Conservation (phyloP, 805 yeast species). For the Saccharomycopsis sp. region DNA sequence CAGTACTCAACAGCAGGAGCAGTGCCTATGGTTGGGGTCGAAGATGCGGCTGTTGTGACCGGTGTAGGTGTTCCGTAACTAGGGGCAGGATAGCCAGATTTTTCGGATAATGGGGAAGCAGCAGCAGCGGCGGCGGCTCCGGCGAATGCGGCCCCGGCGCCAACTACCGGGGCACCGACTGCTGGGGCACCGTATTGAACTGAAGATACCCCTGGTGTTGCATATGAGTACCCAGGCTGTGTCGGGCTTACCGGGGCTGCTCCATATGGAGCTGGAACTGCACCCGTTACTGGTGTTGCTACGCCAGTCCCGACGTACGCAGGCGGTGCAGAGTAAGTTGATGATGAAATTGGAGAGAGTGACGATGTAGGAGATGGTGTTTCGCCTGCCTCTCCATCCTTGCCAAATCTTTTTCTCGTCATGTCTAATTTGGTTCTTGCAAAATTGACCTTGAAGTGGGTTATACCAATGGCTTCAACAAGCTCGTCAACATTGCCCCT, state of each 20-base stretch:
- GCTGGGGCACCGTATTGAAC: constrained; percentile 22
- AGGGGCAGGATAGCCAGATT: constrained; percentile 2
- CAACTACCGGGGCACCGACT: constrained; percentile 1
- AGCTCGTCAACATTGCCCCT: constrained; percentile 88
- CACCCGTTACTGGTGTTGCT: constrained; percentile 23
- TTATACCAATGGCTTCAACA: constrained; percentile 80
- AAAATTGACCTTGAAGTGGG: constrained; percentile 84
- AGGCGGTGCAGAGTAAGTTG: constrained; percentile 20
- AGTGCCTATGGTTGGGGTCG: not conserved
- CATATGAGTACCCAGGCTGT: no score
- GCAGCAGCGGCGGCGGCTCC: not conserved
- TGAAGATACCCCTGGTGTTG: constrained; percentile 30
- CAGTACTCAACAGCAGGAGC: constrained; percentile 41
- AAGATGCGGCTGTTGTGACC: constrained; percentile 2
- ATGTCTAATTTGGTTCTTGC: constrained; percentile 78
- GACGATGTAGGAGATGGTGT: not conserved
- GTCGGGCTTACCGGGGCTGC: no score
- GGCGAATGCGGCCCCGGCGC: not conserved
- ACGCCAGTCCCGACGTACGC: constrained; percentile 20
- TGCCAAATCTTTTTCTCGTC: constrained; percentile 66
- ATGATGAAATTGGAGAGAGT: not conserved
- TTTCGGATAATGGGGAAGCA: not conserved
- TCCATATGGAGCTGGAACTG: no score
- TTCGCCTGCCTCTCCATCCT: constrained; percentile 22
- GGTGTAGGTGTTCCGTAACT: no score